Conservation (phyloP, 2,329 filamentous ascomycete genomes). For the Chaetomium sp. region DNA sequence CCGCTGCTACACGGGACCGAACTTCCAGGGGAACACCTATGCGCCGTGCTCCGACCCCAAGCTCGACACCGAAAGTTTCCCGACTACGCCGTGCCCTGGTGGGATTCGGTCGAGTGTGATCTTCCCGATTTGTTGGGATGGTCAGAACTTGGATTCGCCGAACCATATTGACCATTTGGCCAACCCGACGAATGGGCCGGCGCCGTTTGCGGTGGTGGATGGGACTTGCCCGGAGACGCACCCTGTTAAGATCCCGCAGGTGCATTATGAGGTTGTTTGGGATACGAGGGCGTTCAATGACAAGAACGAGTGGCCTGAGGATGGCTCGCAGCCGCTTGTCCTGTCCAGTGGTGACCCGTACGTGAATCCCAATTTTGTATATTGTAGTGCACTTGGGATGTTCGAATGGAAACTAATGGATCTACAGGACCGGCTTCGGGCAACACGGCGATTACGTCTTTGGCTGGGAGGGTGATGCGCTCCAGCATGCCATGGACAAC, state of each 20-base stretch:
- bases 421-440: slow-evolving; percentile 23
- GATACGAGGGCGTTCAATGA: slow-evolving; percentile 29
- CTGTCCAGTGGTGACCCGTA: slow-evolving; percentile 24
- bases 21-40: slow-evolving; percentile 22
- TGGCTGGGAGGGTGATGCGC: slow-evolving; percentile 29
- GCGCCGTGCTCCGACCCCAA: slow-evolving; percentile 20
- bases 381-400: too few relatives aligned
- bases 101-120: slow-evolving; percentile 25
- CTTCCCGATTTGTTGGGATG: slow-evolving; percentile 38
- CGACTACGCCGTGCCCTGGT: slow-evolving; percentile 21
- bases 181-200: slow-evolving; percentile 34
- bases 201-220: slow-evolving; percentile 31
- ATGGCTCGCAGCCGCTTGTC: slow-evolving; percentile 28
- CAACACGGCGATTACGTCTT: slow-evolving; percentile 32
- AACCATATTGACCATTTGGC: slow-evolving; percentile 39
- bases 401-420: background rate
- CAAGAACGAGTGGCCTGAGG: slow-evolving; percentile 29
- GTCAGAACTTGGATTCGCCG: slow-evolving; percentile 37
- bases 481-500: slow-evolving; percentile 29
- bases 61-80: slow-evolving; percentile 23
- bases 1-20: slow-evolving; percentile 24
- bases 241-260: slow-evolving; percentile 24
- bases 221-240: slow-evolving; percentile 26
- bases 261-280: slow-evolving; percentile 34
- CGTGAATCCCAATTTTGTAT: background rate